Evolutionary conservation across 495 filamentous ascomycete species (phyloP), one percentile per base, ranked within the genome.

Genomic region (Aspergillus bridgeri): DNA sequence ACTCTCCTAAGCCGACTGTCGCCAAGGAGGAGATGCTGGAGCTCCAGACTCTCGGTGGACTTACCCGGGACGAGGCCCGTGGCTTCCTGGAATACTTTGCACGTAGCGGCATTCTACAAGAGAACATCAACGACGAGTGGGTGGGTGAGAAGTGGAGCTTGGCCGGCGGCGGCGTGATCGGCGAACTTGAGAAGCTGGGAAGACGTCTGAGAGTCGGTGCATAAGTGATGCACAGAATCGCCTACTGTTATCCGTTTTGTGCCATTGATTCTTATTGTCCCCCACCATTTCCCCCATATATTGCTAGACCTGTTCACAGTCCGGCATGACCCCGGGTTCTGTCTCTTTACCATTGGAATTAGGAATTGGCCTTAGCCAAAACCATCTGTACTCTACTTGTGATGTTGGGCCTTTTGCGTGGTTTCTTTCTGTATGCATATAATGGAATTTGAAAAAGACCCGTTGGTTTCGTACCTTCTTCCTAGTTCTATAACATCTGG

Each of bases 21-120:
- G 51, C 65, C 51, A 68, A 72, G 59, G 71, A 74, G 49, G 66
- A 65, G 43, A 76, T 77, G 27, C 72, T 82, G n/a, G 79, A 81
- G 21, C 72, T 92, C 43, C 73, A 82, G 60, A 72, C 75, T 13
- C 63, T 96, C 22, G 74, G 74, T 24, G 87, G 89, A 5, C 54
- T 97, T 58, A 88, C 76, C 54, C 90, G 84, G 67, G 72, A 76
- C 21, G 92, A 98, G 75, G 86, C 92, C 42, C 82, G 88, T 53
- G 80, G 83, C 1, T 76, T 94, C 61, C 84, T 98, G 84, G 94
- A 97, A 78, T 98, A 97, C 73, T 98, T 91, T 75, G 92, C 90
- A 3, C 82, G 79, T 22, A 96, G 91, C 70, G 94, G 94, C 18
- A 75, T 97, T 63, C 68, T 95, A 65, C 82, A 88, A 53, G 70